These are phyloP conservation scores for Ustilago lituana DNA, from an alignment of 1,284 basidiomycete genomes.

Conservation along the genomic window DNA sequence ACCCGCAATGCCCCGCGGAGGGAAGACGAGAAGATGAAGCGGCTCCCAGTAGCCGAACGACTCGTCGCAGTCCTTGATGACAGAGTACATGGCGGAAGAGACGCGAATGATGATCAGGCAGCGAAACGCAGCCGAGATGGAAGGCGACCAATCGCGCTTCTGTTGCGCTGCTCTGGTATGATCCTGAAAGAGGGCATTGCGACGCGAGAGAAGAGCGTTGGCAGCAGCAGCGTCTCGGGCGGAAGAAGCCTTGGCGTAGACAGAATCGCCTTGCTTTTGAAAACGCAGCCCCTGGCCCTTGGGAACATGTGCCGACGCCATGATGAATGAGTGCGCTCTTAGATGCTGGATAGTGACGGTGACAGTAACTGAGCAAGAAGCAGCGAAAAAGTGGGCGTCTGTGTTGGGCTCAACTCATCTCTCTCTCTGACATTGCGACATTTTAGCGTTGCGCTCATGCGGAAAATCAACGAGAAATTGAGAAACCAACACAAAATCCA, in stretches of 20 bases:
- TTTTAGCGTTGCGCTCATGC: too few species aligned
- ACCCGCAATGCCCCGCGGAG: too few species aligned
- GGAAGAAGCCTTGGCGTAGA: conserved; percentile 31
- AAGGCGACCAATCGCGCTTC: conserved; percentile 47
- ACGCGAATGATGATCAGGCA: conserved; percentile 84
- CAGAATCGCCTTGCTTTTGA: conserved; percentile 28
- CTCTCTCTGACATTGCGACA: too few species aligned
- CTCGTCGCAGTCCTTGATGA: conserved; percentile 95
- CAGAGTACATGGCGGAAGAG: conserved; percentile 89
- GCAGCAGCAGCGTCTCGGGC: conserved; percentile 37
- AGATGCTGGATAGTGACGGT: too few species aligned
- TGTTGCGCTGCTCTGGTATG: conserved; percentile 31
- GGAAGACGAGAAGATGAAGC: conserved; percentile 79
- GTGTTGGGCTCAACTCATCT: too few species aligned
- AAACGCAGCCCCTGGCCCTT: conserved; percentile 40
- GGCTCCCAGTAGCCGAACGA: conserved; percentile 98
- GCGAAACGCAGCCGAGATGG: conserved; percentile 80
- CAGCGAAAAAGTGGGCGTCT: too few species aligned
- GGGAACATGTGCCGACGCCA: conserved; percentile 25
- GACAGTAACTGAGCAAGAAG: too few species aligned
- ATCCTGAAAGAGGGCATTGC: conserved; percentile 50
- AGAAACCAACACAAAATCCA: too few species aligned
- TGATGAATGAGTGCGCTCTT: too few species aligned
- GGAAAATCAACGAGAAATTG: too few species aligned
- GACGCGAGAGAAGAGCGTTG: conserved; percentile 33